Evolutionary conservation across 768 basidiomycete genomes (phyloP), one percentile per base, ranked within the genome.

Genomic region (Naganishia antarctica): DNA sequence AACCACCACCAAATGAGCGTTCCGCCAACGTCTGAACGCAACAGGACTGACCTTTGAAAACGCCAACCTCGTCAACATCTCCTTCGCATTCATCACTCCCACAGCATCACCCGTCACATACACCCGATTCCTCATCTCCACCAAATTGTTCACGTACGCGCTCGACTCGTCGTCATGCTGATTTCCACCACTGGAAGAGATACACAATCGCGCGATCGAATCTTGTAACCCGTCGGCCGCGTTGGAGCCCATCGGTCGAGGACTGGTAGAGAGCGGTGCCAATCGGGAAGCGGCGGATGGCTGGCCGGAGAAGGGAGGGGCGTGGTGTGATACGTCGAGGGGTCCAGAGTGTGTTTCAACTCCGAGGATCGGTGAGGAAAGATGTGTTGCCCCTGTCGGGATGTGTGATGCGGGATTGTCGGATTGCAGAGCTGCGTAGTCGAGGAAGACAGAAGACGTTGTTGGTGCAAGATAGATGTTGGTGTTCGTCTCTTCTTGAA

Each of bases 31-130:
- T 37, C 23, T 41, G 50, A 32, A 25, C 59, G 63, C n/a, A 26
- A 34, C n/a, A 9, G 32, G 57, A 73, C 82, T 32, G 65, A 90
- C 92, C 84, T 97, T 97, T 73, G 83, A 87, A 63, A 86, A 80
- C 6, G 92, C 89, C 21, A 91, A 81, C 75, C 93, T 88, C 77
- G 86, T 87, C 11, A 99, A 80, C 93, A 96, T 97, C 73, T 97
- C 94, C 68, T 90, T 83, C 12, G 94, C 94, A 57, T 94, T 81
- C 75, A 94, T 90, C 12, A 97, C 93, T 18, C 90, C 90, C 68
- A 97, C 94, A 75, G 94, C 96, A 78, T 97, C 94, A 44, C 94
- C 94, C 0, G 94, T 97, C 70, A 99, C 92, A 87, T 90, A 99
- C 66, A 98, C 87, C 23, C 87, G 79, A 74, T 90, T 91, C 65